A percentile compares a stretch with the other conserved stretches of the same genome.
Conservation (phyloP, 257 asterid species). For the Euphrasia confusa region DNA sequence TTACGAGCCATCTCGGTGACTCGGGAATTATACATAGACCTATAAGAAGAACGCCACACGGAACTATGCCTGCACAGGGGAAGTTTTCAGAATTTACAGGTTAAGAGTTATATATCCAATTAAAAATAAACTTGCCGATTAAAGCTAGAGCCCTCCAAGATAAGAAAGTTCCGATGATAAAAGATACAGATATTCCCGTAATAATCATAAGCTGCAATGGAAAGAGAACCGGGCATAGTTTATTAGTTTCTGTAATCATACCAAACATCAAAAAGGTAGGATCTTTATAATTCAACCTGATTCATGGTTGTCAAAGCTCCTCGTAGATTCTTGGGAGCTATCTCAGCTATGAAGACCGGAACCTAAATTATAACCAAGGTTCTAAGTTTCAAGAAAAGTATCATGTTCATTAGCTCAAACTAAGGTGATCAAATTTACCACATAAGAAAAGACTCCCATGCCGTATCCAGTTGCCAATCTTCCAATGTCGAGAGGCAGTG, state of each 20-base stretch:
- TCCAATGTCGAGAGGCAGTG: constrained; percentile 62
- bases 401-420: background rate
- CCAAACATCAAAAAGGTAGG: background rate
- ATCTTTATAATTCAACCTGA: constrained; percentile 44
- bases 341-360: constrained; percentile 88
- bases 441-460: constrained; percentile 88
- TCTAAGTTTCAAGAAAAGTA: background rate
- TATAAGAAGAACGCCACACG: constrained; percentile 62
- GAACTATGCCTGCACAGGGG: constrained; percentile 59
- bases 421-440: constrained; percentile 40
- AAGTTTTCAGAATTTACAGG: constrained; percentile 15
- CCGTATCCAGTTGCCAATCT: constrained; percentile 93
- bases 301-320: constrained; percentile 81
- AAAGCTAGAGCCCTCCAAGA: constrained; percentile 77
- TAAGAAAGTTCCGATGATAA: constrained; percentile 73
- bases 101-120: no score
- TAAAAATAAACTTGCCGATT: constrained; percentile 39
- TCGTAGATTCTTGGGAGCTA: constrained; percentile 79
- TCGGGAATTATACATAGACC: constrained; percentile 80
- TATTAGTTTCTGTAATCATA: no score
- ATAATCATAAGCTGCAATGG: constrained; percentile 63
- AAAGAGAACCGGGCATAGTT: no score
- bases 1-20: constrained; percentile 96
- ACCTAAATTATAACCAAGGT: constrained; percentile 35
- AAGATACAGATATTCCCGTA: constrained; percentile 78